phyloP scores from a whole-genome alignment of 306 rosid genomes.

The Trifolium fragiferum region DNA sequence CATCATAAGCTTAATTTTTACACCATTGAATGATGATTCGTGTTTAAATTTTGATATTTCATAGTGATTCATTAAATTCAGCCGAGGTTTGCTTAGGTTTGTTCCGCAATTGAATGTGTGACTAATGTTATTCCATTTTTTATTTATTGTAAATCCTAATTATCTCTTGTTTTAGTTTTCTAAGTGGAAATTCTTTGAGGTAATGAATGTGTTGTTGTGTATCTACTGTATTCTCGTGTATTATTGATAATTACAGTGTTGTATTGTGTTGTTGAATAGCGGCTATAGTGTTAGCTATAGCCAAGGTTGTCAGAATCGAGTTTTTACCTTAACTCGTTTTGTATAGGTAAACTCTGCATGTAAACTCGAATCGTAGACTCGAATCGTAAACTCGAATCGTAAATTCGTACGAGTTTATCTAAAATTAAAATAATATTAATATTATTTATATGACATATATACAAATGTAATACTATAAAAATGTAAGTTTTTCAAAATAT shows the following conservation, averaged over 20 bases:
- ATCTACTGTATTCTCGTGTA: conserved; percentile 1
- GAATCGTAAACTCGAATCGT: no score
- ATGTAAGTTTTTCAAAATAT: no score
- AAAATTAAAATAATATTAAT: no score
- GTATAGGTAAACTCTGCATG: no score
- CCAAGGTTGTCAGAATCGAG: no score
- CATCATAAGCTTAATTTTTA: not conserved
- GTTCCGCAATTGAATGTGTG: conserved; percentile 24
- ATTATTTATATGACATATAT: no score
- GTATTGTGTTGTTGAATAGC: not conserved
- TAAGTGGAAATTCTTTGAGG: conserved; percentile 14
- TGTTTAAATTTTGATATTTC: not conserved
- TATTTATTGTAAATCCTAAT: conserved; percentile 7
- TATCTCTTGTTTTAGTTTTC: not conserved
- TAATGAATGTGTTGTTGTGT: not conserved
- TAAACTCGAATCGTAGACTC: no score
- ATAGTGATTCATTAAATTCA: conserved; percentile 12
- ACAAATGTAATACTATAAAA: no score
- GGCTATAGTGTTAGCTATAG: not conserved
- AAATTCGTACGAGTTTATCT: no score
- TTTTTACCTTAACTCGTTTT: no score
- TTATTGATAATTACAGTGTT: not conserved
- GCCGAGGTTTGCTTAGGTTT: not conserved
- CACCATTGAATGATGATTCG: not conserved
- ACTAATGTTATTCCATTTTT: conserved; percentile 15